Percentiles rank a stretch among this genome's conserved stretches.
Evolutionary conservation across 164 flowering plant species (phyloP).

Genomic region (Magnolia sinica): DNA sequence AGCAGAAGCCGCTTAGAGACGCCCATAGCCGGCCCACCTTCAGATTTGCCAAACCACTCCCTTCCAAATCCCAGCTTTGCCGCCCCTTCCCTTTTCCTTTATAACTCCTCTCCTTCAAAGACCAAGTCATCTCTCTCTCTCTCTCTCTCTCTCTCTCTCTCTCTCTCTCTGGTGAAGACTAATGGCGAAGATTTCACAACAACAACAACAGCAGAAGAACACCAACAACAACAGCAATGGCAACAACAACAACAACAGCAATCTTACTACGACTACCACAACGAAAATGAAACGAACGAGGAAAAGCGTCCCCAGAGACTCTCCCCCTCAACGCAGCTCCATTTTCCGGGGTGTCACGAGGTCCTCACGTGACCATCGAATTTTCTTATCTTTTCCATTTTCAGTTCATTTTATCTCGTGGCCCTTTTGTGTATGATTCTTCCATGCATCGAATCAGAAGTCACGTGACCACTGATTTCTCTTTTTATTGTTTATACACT

Average conservation of each 20-base stretch:
- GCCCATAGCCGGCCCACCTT: slow-evolving; percentile 26
- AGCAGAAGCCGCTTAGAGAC: slow-evolving; percentile 21
- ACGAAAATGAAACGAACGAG: slow-evolving; percentile 61
- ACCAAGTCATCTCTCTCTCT: slow-evolving; percentile 20
- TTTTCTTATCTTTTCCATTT: no score
- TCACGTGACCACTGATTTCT: no score
- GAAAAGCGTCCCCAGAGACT: slow-evolving; percentile 68
- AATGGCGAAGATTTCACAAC: slow-evolving; percentile 44
- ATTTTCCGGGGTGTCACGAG: slow-evolving; percentile 87
- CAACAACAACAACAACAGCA: slow-evolving; percentile 16
- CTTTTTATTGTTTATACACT: no score
- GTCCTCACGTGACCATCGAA: slow-evolving; percentile 25
- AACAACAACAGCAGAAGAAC: background rate
- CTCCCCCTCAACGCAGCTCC: slow-evolving; percentile 88
- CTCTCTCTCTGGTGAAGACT: background rate
- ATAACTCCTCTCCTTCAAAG: slow-evolving; percentile 13
- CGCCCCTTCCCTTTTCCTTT: slow-evolving; percentile 12
- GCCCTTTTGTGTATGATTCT: no score
- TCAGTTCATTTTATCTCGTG: background rate
- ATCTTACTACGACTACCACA: background rate
- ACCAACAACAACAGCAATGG: slow-evolving; percentile 15
- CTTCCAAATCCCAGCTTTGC: slow-evolving; percentile 16
- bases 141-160: background rate
- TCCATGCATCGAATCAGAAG: no score
- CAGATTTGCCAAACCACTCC: slow-evolving; percentile 10